phyloP scores from a whole-genome alignment of 495 filamentous ascomycete genomes.

The Neurospora africana region DNA sequence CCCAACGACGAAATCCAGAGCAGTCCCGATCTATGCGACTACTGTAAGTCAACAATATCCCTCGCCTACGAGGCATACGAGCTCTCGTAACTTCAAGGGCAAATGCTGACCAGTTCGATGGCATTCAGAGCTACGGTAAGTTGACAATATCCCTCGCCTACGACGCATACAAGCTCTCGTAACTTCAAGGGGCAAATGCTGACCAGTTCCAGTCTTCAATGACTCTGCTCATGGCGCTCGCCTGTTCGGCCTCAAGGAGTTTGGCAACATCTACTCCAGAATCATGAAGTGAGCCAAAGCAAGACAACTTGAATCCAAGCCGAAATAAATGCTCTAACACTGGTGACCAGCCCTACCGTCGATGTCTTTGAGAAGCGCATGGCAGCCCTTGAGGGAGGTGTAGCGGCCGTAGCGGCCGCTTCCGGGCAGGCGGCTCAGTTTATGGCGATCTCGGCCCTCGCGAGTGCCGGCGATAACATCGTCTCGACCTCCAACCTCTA shows the following conservation, averaged over 20 bases:
- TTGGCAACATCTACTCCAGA: slow-evolving; percentile 96
- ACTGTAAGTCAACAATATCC: slow-evolving; percentile 44
- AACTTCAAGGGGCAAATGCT: too few relatives aligned
- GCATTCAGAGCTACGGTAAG: slow-evolving; percentile 57
- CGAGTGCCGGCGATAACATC: slow-evolving; percentile 86
- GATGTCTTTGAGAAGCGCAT: slow-evolving; percentile 98
- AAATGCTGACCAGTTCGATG: neutral
- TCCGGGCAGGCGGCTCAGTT: slow-evolving; percentile 95
- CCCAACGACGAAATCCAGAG: slow-evolving; percentile 75
- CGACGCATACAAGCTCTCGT: too few relatives aligned
- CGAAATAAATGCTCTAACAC: neutral
- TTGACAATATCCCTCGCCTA: too few relatives aligned
- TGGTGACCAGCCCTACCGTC: slow-evolving; percentile 62
- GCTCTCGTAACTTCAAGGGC: neutral
- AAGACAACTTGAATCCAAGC: neutral
- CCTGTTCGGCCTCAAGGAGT: slow-evolving; percentile 94
- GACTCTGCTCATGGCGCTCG: slow-evolving; percentile 93
- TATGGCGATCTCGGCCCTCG: slow-evolving; percentile 77
- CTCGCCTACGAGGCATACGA: neutral
- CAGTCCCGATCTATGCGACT: slow-evolving; percentile 93
- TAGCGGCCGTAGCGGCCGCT: slow-evolving; percentile 78
- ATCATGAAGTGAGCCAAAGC: slow-evolving; percentile 68
- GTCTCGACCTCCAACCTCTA: slow-evolving; percentile 88
- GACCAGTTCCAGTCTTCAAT: slow-evolving; percentile 51
- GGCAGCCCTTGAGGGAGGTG: slow-evolving; percentile 88